Evolutionary conservation across 83 land plant species (phyloP), one percentile per base, ranked within the genome.

Genomic region (Larix sibirica): DNA sequence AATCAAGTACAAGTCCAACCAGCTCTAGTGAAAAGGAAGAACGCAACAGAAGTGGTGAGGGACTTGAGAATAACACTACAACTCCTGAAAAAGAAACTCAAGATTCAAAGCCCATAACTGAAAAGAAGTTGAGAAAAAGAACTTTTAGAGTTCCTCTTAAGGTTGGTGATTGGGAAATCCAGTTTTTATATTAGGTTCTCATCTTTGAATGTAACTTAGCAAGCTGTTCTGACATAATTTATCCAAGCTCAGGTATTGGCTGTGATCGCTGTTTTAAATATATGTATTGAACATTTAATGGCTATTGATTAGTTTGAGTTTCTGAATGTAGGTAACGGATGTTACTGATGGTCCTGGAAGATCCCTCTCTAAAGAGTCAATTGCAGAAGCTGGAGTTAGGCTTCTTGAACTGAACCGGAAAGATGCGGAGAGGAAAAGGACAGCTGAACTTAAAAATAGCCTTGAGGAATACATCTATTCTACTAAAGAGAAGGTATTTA

Each of bases 391-490:
- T 80, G 89, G 81, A 73, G 54, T 64, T 18, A 89, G 92, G 58
- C 82, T 97, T 76, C 94, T 89, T 31, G 90, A 85, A 80, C 85
- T 97, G 75, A 94, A 92, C 74, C 89, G 87, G 70, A 84, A 90
- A 80, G 99, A 97, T 83, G 93, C 89, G 9, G 94, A 93, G 81
- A 85, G 95, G 70, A 87, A 92, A 81, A 88, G 82, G 83, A 94
- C 98, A 70, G 95, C 96, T 17, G 99, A 95, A 84, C 84, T 96
- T 16, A 97, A 95, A 85, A 97, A 97, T 84, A 90, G 85, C 75
- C 80, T 97, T 68, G 99, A 97, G 83, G 88, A 88, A 17, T 97
- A 96, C 81, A 94, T 97, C 0, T 97, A 97, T 89, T 74, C 91
- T 44, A 94, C 95, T 12, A 93, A 88, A 90, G 99, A 97, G 58